Conservation (phyloP, 345 rosid species). For the Cardamine resedifolia region DNA sequence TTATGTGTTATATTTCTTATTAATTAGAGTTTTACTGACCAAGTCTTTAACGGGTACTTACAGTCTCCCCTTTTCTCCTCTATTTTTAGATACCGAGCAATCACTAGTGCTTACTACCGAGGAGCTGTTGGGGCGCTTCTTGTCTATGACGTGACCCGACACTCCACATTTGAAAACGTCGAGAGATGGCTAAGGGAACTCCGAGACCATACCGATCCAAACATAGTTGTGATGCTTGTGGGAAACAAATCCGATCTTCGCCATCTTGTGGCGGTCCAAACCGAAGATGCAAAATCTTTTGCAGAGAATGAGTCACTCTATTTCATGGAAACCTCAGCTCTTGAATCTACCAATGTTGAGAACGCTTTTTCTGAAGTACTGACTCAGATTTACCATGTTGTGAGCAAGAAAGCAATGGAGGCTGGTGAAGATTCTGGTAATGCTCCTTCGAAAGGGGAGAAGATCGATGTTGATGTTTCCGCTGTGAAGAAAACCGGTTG, state of each 20-base stretch:
- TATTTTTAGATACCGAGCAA: conserved; percentile 77
- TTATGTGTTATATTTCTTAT: too few species aligned
- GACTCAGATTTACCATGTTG: conserved; percentile 73
- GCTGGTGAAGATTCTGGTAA: conserved; percentile 52
- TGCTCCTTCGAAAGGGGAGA: conserved; percentile 81
- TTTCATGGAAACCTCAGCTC: conserved; percentile 96
- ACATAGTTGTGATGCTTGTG: conserved; percentile 86
- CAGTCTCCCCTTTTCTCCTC: background rate
- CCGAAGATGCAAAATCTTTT: conserved; percentile 79
- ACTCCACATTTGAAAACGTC: conserved; percentile 84
- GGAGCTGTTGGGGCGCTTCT: conserved; percentile 95
- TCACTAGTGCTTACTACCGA: conserved; percentile 90
- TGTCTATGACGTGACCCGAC: conserved; percentile 84
- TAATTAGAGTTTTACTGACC: background rate
- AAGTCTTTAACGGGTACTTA: background rate
- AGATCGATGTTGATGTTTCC: conserved; percentile 90
- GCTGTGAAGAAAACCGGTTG: conserved; percentile 86
- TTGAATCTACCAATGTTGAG: conserved; percentile 84
- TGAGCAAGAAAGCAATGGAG: conserved; percentile 91
- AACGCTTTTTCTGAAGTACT: conserved; percentile 89
- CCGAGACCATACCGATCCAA: conserved; percentile 92
- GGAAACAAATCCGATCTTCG: conserved; percentile 95
- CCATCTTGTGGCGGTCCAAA: conserved; percentile 82
- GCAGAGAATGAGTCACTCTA: conserved; percentile 80
- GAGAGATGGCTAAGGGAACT: conserved; percentile 94